Conservation (phyloP, 805 yeast genomes). For the Candida maesae region DNA sequence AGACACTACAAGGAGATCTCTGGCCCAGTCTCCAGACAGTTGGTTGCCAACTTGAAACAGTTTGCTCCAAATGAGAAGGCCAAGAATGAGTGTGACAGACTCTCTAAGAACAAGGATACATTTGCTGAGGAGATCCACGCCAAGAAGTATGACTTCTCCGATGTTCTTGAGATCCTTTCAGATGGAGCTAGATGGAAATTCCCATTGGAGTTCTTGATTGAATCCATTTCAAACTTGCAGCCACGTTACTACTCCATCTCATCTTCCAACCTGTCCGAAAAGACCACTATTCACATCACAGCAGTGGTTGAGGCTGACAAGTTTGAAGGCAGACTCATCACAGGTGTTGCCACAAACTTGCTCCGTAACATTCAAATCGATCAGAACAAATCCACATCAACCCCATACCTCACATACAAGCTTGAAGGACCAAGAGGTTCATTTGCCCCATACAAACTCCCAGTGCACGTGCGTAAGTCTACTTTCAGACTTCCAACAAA, state of each 20-base stretch:
- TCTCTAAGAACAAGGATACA: constrained; percentile 64
- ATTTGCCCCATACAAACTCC: constrained; percentile 51
- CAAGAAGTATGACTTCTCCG: constrained; percentile 69
- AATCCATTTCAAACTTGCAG: constrained; percentile 74
- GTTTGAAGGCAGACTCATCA: constrained; percentile 29
- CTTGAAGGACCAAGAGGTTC: constrained; percentile 80
- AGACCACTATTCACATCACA: constrained; percentile 73
- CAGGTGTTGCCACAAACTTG: constrained; percentile 90
- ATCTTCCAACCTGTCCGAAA: constrained; percentile 77
- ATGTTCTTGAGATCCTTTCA: constrained; percentile 61
- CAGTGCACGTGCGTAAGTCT: constrained; percentile 92
- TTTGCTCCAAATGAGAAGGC: constrained; percentile 72
- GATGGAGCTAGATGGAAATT: constrained; percentile 70
- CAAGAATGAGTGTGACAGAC: constrained; percentile 35
- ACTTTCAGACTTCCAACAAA: constrained; percentile 90
- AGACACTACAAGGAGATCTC: constrained; percentile 87
- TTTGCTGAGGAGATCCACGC: constrained; percentile 65
- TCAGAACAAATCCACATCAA: constrained; percentile 44
- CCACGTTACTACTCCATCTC: constrained; percentile 97
- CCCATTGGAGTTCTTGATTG: constrained; percentile 83
- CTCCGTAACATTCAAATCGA: constrained; percentile 64
- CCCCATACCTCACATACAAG: constrained; percentile 57
- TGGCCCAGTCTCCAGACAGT: constrained; percentile 92
- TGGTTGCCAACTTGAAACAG: constrained; percentile 63
- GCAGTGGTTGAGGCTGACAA: constrained; percentile 75